Conservation (phyloP, 176 grass and related monocot species). For the Rhipidocladum racemiflorum region DNA sequence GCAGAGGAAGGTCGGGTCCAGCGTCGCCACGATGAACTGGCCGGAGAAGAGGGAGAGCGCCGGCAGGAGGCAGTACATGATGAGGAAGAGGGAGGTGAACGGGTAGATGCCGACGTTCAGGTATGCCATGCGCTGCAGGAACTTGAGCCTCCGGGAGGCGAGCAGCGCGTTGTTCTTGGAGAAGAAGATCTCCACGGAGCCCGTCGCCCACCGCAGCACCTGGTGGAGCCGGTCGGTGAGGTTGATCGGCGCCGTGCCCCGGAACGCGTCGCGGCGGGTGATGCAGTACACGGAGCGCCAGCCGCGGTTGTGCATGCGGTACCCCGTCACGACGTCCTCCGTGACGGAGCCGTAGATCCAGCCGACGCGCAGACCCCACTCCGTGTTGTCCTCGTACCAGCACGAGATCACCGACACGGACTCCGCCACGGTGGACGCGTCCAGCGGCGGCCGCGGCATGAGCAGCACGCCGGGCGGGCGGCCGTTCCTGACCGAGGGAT, state of each 20-base stretch:
- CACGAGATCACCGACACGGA: conserved; percentile 88
- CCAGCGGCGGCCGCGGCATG: conserved; percentile 59
- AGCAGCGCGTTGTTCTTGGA: conserved; percentile 86
- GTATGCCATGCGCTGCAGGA: conserved; percentile 83
- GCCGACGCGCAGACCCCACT: conserved; percentile 91
- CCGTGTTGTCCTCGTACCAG: conserved; percentile 99
- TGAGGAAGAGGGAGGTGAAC: conserved; percentile 92
- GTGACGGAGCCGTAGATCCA: conserved; percentile 99
- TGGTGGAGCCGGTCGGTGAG: conserved; percentile 92
- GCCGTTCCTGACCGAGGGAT: conserved; percentile 69
- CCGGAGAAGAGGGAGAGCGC: conserved; percentile 84
- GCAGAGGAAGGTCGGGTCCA: conserved; percentile 63
- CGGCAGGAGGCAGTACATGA: conserved; percentile 79
- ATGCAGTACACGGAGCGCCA: conserved; percentile 96
- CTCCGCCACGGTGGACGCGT: conserved; percentile 75
- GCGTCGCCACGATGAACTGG: conserved; percentile 75
- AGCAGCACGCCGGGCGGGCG: conserved; percentile 66
- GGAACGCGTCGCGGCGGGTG: conserved; percentile 80
- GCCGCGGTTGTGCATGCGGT: conserved; percentile 96
- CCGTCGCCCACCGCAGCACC: conserved; percentile 90
- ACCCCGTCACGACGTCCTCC: conserved; percentile 96
- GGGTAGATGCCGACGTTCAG: conserved; percentile 93
- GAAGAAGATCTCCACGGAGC: conserved; percentile 95
- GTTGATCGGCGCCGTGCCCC: conserved; percentile 89
- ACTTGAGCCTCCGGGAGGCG: conserved; percentile 66